Evolutionary conservation across 2,329 filamentous ascomycete genomes (phyloP), one percentile per base, ranked within the genome.

Genomic region (Aspergillus tamarii): DNA sequence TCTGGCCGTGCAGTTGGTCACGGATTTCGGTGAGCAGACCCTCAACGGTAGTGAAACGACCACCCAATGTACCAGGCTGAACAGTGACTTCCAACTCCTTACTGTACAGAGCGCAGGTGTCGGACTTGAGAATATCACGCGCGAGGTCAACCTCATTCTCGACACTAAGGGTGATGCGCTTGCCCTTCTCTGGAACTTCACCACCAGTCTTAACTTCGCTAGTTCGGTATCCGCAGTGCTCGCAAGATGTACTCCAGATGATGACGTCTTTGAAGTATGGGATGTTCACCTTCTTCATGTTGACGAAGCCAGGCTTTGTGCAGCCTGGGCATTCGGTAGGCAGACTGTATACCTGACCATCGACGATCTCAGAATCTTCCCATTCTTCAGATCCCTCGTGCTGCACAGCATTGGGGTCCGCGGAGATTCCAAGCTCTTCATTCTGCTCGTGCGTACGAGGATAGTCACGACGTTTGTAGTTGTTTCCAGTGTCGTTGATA

Each of bases 211-310:
- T 98, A 76, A 99, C 93, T 77, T 99, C 95, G 79, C 96, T 98
- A 70, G 91, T 95, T 66, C 93, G 90, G 83, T 98, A 96, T 63
- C 94, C 94, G 76, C 95, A 99, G 77, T 90, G 85, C 32, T 94
- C 90, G 80, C 95, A 99, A 32, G 93, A 89, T 2, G 94, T 98
- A 70, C 90, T 94, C 92, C 97, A 98, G 72, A 99, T 85, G 46
- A 97, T 89, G 3, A 99, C 95, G 75, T 98, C 92, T 81, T 97
- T 96, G 83, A 99, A 99, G 81, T 97, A 91, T 0, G 95, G 95
- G 66, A 99, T 97, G 73, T 96, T 93, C 62, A 98, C 93, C 90
- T 97, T 96, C 84, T 97, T 97, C 93, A 97, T 97, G 79, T 97
- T 94, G 11, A 96, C 96, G 4, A 89, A 88, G 80, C 94, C 97